Percentiles rank a stretch among this genome's conserved stretches.
Conservation (phyloP, 2,329 filamentous ascomycete genomes). For the Nannizzia gypsea region DNA sequence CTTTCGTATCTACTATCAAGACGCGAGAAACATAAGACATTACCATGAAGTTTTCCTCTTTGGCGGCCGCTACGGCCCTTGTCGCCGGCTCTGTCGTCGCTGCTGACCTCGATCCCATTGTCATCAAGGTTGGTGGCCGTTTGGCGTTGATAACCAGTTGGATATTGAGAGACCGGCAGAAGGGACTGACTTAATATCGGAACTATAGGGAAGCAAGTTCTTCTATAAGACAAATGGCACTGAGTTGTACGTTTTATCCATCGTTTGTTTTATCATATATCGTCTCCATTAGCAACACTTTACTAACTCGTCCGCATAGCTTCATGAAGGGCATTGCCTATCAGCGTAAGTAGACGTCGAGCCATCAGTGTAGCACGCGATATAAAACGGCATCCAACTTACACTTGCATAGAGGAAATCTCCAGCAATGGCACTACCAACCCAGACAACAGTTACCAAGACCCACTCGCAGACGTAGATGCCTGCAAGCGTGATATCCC, state of each 20-base stretch:
- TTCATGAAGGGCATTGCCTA: slow-evolving; percentile 93
- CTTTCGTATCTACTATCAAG: background rate
- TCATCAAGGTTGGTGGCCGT: slow-evolving; percentile 48
- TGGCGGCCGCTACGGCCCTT: slow-evolving; percentile 42
- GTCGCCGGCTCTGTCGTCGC: slow-evolving; percentile 34
- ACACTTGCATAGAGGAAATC: slow-evolving; percentile 44
- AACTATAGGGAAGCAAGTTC: slow-evolving; percentile 61
- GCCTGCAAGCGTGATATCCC: slow-evolving; percentile 78
- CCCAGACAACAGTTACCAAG: slow-evolving; percentile 51
- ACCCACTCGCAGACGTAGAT: slow-evolving; percentile 64
- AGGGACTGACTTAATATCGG: background rate
- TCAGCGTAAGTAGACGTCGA: slow-evolving; percentile 49
- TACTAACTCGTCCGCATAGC: slow-evolving; percentile 27
- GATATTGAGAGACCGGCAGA: background rate
- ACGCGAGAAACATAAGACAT: background rate
- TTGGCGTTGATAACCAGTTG: background rate
- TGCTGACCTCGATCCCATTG: slow-evolving; percentile 46
- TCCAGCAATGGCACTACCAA: slow-evolving; percentile 42
- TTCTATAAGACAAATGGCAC: slow-evolving; percentile 75
- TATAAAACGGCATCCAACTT: background rate
- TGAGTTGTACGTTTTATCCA: slow-evolving; percentile 44
- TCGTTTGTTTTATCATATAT: slow-evolving; percentile 6
- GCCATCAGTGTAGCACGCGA: too few species aligned
- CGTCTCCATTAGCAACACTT: background rate
- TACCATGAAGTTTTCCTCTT: slow-evolving; percentile 45